These are phyloP conservation scores for Globomyces sp. DNA, from an alignment of 371 early-diverging fungal species.

Conservation along the genomic window DNA sequence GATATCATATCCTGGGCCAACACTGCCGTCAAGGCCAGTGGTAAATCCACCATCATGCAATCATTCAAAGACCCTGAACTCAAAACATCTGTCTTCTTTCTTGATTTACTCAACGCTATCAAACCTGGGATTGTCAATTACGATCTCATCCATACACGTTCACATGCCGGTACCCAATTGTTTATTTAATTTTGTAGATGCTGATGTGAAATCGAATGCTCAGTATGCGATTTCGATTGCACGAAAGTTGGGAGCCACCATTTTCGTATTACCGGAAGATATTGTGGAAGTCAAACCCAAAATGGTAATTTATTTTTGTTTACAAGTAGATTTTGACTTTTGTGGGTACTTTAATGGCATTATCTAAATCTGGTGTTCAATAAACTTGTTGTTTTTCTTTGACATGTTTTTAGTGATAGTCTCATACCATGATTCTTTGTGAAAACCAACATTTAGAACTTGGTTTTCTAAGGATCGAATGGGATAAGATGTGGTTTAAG, in stretches of 20 bases:
- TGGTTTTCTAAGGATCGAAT: too few relatives aligned
- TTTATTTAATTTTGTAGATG: constrained; percentile 50
- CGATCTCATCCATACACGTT: constrained; percentile 58
- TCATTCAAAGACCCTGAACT: constrained; percentile 83
- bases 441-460: too few relatives aligned
- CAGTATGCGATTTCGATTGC: constrained; percentile 96
- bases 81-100: constrained; percentile 75
- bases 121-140: constrained; percentile 90
- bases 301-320: constrained; percentile 58
- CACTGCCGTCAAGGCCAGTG: constrained; percentile 62
- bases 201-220: constrained; percentile 88
- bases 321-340: constrained; percentile 75
- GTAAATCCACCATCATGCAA: constrained; percentile 64
- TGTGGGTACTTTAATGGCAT: constrained; percentile 83
- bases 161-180: constrained; percentile 57
- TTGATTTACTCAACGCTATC: constrained; percentile 90
- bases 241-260: constrained; percentile 96
- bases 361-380: constrained; percentile 23
- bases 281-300: constrained; percentile 91
- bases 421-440: too few relatives aligned
- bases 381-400: not conserved
- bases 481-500: too few relatives aligned
- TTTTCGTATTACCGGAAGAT: constrained; percentile 95
- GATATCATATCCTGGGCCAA: constrained; percentile 97
- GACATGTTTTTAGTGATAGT: too few relatives aligned